Evolutionary conservation across 306 rosid genomes (phyloP).

Genomic region (Nissolia schottii): DNA sequence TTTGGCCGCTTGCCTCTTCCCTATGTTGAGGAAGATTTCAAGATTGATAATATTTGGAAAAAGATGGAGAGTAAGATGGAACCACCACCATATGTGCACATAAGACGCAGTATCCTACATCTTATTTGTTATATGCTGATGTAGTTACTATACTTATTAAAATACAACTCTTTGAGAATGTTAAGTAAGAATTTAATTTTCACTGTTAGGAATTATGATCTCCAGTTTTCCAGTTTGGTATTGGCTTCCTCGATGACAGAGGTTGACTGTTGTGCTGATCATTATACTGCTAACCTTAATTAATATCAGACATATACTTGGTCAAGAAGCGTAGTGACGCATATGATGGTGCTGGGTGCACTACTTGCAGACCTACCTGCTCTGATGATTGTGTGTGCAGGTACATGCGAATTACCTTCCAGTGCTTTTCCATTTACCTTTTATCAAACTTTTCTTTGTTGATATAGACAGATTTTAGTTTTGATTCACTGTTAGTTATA

Average conservation of each 20-base stretch:
- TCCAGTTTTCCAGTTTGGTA: neutral
- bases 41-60: constrained; percentile 71
- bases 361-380: constrained; percentile 57
- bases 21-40: constrained; percentile 69
- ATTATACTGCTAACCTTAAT: constrained; percentile 41
- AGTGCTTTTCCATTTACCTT: neutral
- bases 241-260: neutral
- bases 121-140: constrained; percentile 16
- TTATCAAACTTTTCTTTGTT: neutral
- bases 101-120: constrained; percentile 82
- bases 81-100: constrained; percentile 72
- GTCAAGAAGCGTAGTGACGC: constrained; percentile 80
- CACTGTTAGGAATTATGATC: neutral
- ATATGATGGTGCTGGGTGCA: constrained; percentile 78
- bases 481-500: neutral
- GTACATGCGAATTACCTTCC: constrained; percentile 35
- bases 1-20: constrained; percentile 79
- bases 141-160: constrained; percentile 6
- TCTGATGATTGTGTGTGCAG: constrained; percentile 88
- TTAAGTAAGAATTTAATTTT: constrained; percentile 9
- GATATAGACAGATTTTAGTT: neutral
- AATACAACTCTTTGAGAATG: neutral
- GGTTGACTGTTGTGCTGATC: constrained; percentile 3
- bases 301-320: constrained; percentile 60
- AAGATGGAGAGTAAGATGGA: constrained; percentile 63